Conservation (phyloP, 169 alveolate species). For the Amoebophrya sp. region DNA sequence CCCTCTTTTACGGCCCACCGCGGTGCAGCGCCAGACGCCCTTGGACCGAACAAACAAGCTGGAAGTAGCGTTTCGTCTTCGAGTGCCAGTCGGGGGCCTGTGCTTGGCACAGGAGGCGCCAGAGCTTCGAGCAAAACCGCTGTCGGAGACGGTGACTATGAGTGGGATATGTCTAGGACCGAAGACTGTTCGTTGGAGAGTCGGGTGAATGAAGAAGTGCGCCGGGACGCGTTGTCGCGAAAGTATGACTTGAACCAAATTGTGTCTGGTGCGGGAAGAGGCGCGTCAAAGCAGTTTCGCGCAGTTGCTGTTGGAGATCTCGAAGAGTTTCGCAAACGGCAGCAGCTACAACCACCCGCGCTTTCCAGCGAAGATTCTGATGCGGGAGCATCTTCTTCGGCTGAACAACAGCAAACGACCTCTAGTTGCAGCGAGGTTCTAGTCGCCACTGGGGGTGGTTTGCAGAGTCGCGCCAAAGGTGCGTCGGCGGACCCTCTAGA, state of each 20-base stretch:
- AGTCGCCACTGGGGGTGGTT: not conserved
- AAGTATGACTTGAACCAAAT: not conserved
- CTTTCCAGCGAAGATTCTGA: too few relatives aligned
- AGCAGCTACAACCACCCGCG: not conserved
- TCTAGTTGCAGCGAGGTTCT: not conserved
- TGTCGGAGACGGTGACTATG: too few relatives aligned
- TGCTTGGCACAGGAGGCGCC: not conserved
- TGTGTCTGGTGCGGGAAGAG: not conserved
- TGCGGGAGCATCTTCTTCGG: too few relatives aligned
- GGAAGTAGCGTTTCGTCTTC: too few relatives aligned
- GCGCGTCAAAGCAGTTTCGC: not conserved
- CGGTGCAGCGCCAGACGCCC: not conserved
- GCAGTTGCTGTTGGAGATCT: not conserved
- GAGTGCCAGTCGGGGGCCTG: too few relatives aligned
- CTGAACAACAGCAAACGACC: too few relatives aligned
- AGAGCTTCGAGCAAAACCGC: not conserved
- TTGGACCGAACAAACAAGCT: not conserved
- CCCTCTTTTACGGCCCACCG: not conserved
- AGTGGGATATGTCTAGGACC: too few relatives aligned
- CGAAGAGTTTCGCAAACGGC: not conserved
- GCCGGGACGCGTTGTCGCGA: not conserved
- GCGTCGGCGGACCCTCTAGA: too few relatives aligned
- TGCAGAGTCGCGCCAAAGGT: not conserved
- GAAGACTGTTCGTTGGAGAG: not conserved
- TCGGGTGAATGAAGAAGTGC: not conserved